Evolutionary conservation across 768 basidiomycete species (phyloP).

Genomic region (Suillus americanus): DNA sequence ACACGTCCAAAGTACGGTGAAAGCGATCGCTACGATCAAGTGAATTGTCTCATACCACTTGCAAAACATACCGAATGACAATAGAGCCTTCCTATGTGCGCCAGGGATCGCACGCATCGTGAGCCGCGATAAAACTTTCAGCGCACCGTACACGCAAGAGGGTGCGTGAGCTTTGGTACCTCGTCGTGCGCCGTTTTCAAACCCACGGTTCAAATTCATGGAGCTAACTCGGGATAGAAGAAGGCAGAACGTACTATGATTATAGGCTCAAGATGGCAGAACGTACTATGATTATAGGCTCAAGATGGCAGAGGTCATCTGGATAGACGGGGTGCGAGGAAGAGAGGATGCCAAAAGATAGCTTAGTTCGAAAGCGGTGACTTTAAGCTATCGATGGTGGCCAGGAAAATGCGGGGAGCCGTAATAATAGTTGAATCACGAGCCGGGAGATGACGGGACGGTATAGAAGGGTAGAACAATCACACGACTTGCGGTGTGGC

Average conservation of each 20-base stretch:
- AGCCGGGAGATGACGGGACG: background rate
- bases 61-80: background rate
- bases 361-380: background rate
- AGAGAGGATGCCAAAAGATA: background rate
- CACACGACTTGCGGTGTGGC: background rate
- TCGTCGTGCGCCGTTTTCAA: background rate
- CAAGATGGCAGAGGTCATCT: background rate
- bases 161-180: background rate
- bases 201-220: background rate
- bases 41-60: background rate
- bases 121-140: background rate
- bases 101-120: background rate
- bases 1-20: background rate
- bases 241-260: background rate
- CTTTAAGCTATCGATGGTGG: background rate
- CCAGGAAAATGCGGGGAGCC: background rate
- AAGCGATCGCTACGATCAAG: background rate
- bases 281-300: background rate
- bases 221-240: background rate
- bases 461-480: background rate
- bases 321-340: background rate
- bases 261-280: background rate
- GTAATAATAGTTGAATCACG: background rate
- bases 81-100: background rate
- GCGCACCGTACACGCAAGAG: background rate